Percentiles rank a stretch among this genome's conserved stretches.
Evolutionary conservation across 2,329 filamentous ascomycete genomes (phyloP).

Genomic region (Fusarium floridanum): DNA sequence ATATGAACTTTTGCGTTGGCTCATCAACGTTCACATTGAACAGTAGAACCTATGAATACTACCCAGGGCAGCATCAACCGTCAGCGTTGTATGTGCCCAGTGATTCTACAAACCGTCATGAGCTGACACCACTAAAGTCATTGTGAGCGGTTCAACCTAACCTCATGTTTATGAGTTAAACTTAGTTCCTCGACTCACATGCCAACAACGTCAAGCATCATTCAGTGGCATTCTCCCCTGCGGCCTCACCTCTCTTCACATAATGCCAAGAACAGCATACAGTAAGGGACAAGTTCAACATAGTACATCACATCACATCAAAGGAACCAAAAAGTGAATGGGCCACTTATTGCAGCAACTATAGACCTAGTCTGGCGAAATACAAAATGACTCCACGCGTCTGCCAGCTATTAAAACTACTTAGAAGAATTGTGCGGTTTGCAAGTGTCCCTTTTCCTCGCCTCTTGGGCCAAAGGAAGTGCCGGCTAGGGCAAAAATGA

Average conservation of each 20-base stretch:
- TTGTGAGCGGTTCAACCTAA: background rate
- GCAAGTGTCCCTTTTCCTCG: conserved; percentile 35
- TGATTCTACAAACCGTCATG: background rate
- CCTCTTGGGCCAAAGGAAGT: background rate
- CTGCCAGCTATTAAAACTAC: conserved; percentile 42
- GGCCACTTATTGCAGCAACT: conserved; percentile 37
- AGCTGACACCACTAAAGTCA: background rate
- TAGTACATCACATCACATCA: background rate
- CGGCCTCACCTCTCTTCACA: background rate
- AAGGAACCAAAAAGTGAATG: conserved; percentile 2
- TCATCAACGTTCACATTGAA: background rate
- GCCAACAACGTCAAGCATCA: background rate
- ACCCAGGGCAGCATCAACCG: background rate
- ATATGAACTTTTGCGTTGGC: background rate
- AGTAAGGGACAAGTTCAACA: background rate
- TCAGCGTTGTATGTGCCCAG: background rate
- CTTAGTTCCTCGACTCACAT: background rate
- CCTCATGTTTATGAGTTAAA: background rate
- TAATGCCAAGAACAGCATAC: background rate
- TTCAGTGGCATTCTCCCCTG: no score
- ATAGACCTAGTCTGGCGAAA: conserved; percentile 42
- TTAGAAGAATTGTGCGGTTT: conserved; percentile 41
- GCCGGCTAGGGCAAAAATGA: conserved; percentile 2
- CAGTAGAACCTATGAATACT: background rate
- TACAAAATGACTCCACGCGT: conserved; percentile 39